Conservation (phyloP, 345 rosid species). For the Clarkia xantiana region DNA sequence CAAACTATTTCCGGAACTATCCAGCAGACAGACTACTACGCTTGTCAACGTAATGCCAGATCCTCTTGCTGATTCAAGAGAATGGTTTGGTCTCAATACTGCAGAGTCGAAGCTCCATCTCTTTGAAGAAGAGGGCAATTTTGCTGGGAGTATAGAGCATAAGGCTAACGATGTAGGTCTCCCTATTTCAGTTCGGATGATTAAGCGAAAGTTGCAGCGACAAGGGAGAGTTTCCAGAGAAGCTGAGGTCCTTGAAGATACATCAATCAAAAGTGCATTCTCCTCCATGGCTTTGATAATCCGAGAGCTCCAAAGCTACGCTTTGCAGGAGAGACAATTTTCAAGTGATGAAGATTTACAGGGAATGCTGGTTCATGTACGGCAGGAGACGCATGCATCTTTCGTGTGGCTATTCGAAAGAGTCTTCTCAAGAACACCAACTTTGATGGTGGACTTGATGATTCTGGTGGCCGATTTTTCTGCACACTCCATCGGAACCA, state of each 20-base stretch:
- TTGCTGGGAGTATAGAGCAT: slow-evolving; percentile 46
- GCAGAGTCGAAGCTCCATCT: slow-evolving; percentile 13
- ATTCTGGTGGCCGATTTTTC: slow-evolving; percentile 75
- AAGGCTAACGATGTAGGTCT: slow-evolving; percentile 74
- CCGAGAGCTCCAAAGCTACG: slow-evolving; percentile 58
- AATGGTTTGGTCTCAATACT: slow-evolving; percentile 4
- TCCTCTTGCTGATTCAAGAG: not conserved
- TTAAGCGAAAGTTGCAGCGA: slow-evolving; percentile 69
- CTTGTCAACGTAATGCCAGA: not conserved
- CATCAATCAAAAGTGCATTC: slow-evolving; percentile 68
- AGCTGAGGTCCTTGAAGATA: slow-evolving; percentile 44
- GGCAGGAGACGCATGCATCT: slow-evolving; percentile 66
- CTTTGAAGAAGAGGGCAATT: slow-evolving; percentile 16
- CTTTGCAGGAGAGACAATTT: slow-evolving; percentile 61
- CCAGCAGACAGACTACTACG: slow-evolving; percentile 25
- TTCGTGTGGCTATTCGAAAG: slow-evolving; percentile 92
- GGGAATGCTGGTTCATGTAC: slow-evolving; percentile 47
- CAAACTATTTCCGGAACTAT: slow-evolving; percentile 34
- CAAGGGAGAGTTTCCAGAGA: slow-evolving; percentile 38
- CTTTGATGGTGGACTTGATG: slow-evolving; percentile 88
- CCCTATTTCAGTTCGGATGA: slow-evolving; percentile 71
- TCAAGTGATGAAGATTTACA: slow-evolving; percentile 55
- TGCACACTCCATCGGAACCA: slow-evolving; percentile 46
- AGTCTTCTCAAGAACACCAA: slow-evolving; percentile 82
- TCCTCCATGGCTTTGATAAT: slow-evolving; percentile 92